These are phyloP conservation scores for Ascochyta lentis DNA, from an alignment of 2,329 filamentous ascomycete genomes.

Conservation along the genomic window DNA sequence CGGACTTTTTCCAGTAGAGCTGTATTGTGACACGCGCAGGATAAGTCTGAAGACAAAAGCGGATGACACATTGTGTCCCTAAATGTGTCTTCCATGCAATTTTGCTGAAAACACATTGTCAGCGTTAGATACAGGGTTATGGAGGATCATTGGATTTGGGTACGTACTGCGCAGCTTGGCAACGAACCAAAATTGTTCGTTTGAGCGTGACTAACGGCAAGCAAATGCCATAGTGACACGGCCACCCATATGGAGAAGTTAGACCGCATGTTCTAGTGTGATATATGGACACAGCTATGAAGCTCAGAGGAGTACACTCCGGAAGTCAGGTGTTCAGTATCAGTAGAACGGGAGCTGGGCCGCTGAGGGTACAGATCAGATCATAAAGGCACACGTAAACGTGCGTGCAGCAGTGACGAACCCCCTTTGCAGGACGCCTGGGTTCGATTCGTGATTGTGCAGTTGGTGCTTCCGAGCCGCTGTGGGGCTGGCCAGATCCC, in stretches of 20 bases:
- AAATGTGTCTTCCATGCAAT: slow-evolving; percentile 5
- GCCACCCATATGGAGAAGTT: neutral
- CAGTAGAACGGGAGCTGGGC: neutral
- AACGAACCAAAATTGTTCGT: neutral
- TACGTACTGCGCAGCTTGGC: slow-evolving; percentile 10
- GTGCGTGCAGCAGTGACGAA: neutral
- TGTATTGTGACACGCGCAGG: slow-evolving; percentile 4
- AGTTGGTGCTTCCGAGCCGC: neutral
- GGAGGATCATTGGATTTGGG: neutral
- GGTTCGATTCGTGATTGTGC: neutral
- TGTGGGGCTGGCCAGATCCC: slow-evolving; percentile 1
- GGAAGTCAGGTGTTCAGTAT: neutral
- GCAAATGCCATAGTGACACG: neutral
- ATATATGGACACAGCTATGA: neutral
- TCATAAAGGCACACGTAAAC: neutral
- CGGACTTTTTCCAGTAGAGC: neutral
- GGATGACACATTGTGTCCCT: neutral
- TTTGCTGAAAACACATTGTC: neutral
- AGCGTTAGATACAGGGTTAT: neutral
- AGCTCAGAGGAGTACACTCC: neutral
- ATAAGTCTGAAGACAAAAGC: neutral
- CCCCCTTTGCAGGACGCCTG: slow-evolving; percentile 9
- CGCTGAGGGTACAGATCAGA: neutral
- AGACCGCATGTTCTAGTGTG: neutral
- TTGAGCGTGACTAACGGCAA: neutral